Evolutionary conservation across 1,284 basidiomycete genomes (phyloP).

Genomic region (Leccinum pachyderme): DNA sequence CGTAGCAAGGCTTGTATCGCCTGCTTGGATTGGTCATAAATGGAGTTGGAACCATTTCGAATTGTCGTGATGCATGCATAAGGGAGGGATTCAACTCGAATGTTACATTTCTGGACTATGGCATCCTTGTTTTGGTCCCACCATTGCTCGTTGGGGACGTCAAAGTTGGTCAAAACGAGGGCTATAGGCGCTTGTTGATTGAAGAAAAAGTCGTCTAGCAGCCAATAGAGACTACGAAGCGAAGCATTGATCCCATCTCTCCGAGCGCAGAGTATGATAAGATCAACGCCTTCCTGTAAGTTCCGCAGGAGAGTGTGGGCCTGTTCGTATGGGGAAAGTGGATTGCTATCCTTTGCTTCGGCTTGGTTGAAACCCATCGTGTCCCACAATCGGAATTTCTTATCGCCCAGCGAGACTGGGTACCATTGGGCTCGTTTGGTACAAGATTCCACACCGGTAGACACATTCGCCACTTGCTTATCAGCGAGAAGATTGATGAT

Average conservation of each 20-base stretch:
- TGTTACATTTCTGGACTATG: constrained; percentile 22
- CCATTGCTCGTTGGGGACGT: constrained; percentile 22
- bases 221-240: constrained; percentile 28
- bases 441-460: constrained; percentile 24
- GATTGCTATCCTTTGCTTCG: constrained; percentile 17
- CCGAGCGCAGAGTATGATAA: constrained; percentile 26
- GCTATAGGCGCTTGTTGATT: constrained; percentile 32
- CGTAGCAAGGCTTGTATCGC: constrained; percentile 15
- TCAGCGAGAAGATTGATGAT: constrained; percentile 28
- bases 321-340: constrained; percentile 28
- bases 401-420: constrained; percentile 19
- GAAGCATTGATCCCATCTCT: constrained; percentile 28
- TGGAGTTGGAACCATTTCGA: not conserved
- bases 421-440: constrained; percentile 31
- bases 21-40: constrained; percentile 19
- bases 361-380: constrained; percentile 30
- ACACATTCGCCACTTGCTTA: constrained; percentile 20
- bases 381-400: constrained; percentile 32
- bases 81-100: constrained; percentile 18
- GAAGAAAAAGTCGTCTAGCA: constrained; percentile 27
- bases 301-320: constrained; percentile 26
- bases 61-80: constrained; percentile 28
- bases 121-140: constrained; percentile 25
- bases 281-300: constrained; percentile 26
- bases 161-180: constrained; percentile 39